Conservation (phyloP, 352 stramenopile genomes). For the Phytophthora ramorum region DNA sequence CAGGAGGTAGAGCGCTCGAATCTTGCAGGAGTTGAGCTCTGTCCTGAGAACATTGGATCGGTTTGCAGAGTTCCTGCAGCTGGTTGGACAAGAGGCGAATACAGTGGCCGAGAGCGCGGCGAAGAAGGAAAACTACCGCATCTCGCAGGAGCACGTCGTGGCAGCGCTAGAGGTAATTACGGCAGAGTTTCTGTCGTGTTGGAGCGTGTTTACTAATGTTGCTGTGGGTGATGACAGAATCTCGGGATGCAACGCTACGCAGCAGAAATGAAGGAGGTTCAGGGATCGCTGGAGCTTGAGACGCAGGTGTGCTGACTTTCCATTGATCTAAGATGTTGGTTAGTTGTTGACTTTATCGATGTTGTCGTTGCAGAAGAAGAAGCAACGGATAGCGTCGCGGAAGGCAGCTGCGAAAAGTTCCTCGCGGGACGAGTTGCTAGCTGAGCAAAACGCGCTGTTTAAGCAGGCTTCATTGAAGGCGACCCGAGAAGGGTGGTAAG, state of each 20-base stretch:
- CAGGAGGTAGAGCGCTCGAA: constrained; percentile 37
- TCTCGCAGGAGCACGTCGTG: constrained; percentile 64
- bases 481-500: constrained; percentile 70
- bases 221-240: constrained; percentile 26
- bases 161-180: constrained; percentile 54
- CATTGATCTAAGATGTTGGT: background rate
- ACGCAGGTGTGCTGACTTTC: constrained; percentile 30
- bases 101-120: constrained; percentile 48
- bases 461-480: constrained; percentile 67
- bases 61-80: constrained; percentile 55
- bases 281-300: constrained; percentile 35
- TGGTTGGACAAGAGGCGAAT: constrained; percentile 61
- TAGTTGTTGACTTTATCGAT: background rate
- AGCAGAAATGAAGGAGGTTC: constrained; percentile 39
- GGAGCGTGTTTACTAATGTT: constrained; percentile 1
- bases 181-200: background rate
- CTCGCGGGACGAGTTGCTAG: constrained; percentile 66
- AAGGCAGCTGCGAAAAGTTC: constrained; percentile 41
- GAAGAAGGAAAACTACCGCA: constrained; percentile 77
- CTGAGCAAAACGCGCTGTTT: constrained; percentile 81
- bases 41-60: background rate
- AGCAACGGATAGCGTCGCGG: constrained; percentile 44
- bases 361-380: constrained; percentile 44
- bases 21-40: background rate
- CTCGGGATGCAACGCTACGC: constrained; percentile 48